Percentiles rank a stretch among this genome's conserved stretches.
These are phyloP conservation scores for Friedmanniomyces simplex DNA, from an alignment of 495 filamentous ascomycete genomes.

Conservation along the genomic window DNA sequence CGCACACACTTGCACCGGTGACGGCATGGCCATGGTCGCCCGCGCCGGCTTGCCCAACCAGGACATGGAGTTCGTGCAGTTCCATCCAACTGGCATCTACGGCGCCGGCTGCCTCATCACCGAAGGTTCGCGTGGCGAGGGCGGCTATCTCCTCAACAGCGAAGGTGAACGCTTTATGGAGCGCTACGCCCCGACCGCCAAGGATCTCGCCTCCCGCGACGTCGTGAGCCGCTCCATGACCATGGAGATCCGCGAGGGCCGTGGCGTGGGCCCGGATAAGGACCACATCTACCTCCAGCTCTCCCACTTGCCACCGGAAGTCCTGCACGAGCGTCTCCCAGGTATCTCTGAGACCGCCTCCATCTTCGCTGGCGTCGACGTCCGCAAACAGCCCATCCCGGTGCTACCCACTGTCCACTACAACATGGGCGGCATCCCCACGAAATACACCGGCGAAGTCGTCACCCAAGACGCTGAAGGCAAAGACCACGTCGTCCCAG, in stretches of 20 bases:
- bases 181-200: slow-evolving; percentile 91
- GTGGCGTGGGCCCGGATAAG: slow-evolving; percentile 91
- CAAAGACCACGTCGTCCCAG: slow-evolving; percentile 85
- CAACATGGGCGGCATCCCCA: slow-evolving; percentile 99
- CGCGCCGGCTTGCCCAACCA: slow-evolving; percentile 96
- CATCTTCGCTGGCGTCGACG: slow-evolving; percentile 95
- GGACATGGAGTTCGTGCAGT: slow-evolving; percentile 99
- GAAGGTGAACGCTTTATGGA: slow-evolving; percentile 99
- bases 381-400: slow-evolving; percentile 92
- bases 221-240: slow-evolving; percentile 98
- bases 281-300: slow-evolving; percentile 98
- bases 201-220: slow-evolving; percentile 91
- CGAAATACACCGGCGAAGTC: slow-evolving; percentile 93
- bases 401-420: slow-evolving; percentile 98
- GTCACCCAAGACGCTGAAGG: slow-evolving; percentile 71
- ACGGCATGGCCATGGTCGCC: slow-evolving; percentile 98
- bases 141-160: slow-evolving; percentile 91
- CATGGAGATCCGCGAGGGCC: slow-evolving; percentile 92
- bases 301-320: slow-evolving; percentile 78
- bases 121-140: slow-evolving; percentile 95
- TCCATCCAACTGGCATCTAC: slow-evolving; percentile 99
- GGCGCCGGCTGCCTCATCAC: slow-evolving; percentile 97
- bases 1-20: slow-evolving; percentile 96
- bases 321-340: slow-evolving; percentile 91
- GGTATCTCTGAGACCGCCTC: slow-evolving; percentile 97